phyloP scores from a whole-genome alignment of 371 early-diverging fungal genomes.

The Mucor piriformis region DNA sequence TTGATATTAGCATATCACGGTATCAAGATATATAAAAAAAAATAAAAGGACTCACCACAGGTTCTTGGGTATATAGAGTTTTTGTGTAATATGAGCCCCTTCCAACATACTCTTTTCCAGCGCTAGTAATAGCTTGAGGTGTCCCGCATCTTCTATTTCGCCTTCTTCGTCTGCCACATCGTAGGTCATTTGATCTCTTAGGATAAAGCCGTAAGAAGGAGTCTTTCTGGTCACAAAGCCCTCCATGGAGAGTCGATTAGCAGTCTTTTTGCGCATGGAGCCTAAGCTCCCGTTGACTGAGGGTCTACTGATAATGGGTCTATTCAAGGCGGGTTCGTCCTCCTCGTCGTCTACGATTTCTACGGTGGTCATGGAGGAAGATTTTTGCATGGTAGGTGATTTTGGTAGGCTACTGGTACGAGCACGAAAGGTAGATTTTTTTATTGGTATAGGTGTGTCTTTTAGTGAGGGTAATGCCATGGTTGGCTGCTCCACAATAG shows the following conservation, averaged over 20 bases:
- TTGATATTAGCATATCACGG: not conserved
- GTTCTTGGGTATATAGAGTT: slow-evolving; percentile 61
- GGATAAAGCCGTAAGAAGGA: slow-evolving; percentile 10
- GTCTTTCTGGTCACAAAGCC: slow-evolving; percentile 24
- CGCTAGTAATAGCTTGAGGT: slow-evolving; percentile 41
- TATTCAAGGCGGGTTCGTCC: not conserved
- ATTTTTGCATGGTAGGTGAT: slow-evolving; percentile 22
- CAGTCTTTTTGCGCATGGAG: slow-evolving; percentile 36
- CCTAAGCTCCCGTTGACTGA: slow-evolving; percentile 23
- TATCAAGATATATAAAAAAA: not conserved
- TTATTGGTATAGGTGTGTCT: slow-evolving; percentile 12
- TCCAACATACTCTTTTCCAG: slow-evolving; percentile 51
- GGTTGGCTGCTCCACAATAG: slow-evolving; percentile 15
- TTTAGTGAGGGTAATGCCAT: slow-evolving; percentile 28
- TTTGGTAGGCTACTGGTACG: slow-evolving; percentile 36
- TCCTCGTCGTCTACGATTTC: slow-evolving; percentile 6
- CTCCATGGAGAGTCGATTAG: slow-evolving; percentile 39
- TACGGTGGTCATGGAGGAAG: slow-evolving; percentile 25
- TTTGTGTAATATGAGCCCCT: slow-evolving; percentile 57
- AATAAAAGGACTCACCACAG: slow-evolving; percentile 44
- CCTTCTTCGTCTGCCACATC: not conserved
- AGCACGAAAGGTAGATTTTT: slow-evolving; percentile 15
- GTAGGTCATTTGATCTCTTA: slow-evolving; percentile 16
- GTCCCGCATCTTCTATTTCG: not conserved
- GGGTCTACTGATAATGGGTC: slow-evolving; percentile 17